These are phyloP conservation scores for Scheffersomyces titani DNA, from an alignment of 1,139 yeast species.

Conservation along the genomic window DNA sequence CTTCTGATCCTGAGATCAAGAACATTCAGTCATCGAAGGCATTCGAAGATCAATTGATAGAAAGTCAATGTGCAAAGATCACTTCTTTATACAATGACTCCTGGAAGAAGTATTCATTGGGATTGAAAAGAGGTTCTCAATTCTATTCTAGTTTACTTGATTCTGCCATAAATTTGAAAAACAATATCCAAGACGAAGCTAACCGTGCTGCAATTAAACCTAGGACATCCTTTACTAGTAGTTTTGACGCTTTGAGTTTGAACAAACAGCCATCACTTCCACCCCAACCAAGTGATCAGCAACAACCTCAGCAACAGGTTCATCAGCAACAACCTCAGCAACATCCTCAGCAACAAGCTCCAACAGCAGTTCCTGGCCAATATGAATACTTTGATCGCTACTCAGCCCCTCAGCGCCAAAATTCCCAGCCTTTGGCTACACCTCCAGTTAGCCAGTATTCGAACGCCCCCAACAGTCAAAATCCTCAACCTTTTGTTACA, in stretches of 20 bases:
- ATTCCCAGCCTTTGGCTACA: background rate
- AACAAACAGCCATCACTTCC: background rate
- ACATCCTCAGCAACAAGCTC: background rate
- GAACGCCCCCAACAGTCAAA: background rate
- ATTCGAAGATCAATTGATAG: slow-evolving; percentile 24
- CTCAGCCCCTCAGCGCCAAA: background rate
- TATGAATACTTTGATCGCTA: background rate
- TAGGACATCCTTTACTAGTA: slow-evolving; percentile 3
- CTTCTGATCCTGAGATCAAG: slow-evolving; percentile 45
- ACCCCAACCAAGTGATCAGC: slow-evolving; percentile 4
- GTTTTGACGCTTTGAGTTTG: slow-evolving; percentile 3
- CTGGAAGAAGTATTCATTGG: slow-evolving; percentile 62
- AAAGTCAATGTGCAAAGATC: slow-evolving; percentile 37
- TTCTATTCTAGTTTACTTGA: slow-evolving; percentile 58
- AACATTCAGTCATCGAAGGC: slow-evolving; percentile 36
- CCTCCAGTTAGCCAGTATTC: background rate
- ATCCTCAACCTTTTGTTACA: background rate
- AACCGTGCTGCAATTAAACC: slow-evolving; percentile 1
- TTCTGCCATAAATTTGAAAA: background rate
- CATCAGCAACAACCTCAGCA: slow-evolving; percentile 9
- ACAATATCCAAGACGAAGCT: slow-evolving; percentile 2
- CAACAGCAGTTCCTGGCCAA: background rate
- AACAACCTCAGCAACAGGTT: slow-evolving; percentile 2
- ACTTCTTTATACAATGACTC: slow-evolving; percentile 50
- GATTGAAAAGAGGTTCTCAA: slow-evolving; percentile 58